Conservation (phyloP, 1,139 yeast genomes). For the Saccharomyces hybrid region DNA sequence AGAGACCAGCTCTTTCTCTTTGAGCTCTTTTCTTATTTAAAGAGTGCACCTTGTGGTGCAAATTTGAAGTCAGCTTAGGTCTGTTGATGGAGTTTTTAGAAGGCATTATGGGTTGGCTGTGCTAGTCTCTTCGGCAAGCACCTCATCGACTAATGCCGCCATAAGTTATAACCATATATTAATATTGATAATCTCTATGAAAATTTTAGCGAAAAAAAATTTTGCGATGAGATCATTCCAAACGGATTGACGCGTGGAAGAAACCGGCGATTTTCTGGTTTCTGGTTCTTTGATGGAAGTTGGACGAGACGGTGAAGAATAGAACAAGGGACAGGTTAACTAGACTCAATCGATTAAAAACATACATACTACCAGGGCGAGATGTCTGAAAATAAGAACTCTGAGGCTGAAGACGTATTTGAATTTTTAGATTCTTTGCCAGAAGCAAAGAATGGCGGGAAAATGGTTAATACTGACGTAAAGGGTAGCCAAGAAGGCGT, state of each 20-base stretch:
- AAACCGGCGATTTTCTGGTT: background rate
- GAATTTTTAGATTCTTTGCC: slow-evolving; percentile 88
- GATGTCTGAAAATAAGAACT: slow-evolving; percentile 15
- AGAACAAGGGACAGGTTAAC: background rate
- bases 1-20: slow-evolving; percentile 39
- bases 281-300: background rate
- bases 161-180: background rate
- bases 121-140: background rate
- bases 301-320: background rate
- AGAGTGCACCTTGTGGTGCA: slow-evolving; percentile 47
- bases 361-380: background rate
- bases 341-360: background rate
- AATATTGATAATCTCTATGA: background rate
- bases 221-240: slow-evolving; percentile 6
- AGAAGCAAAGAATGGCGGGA: slow-evolving; percentile 40
- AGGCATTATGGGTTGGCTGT: slow-evolving; percentile 45
- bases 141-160: background rate
- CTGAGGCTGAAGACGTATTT: slow-evolving; percentile 70
- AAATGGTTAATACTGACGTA: background rate
- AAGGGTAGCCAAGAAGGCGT: slow-evolving; percentile 14
- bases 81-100: slow-evolving; percentile 72
- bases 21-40: slow-evolving; percentile 51
- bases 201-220: background rate
- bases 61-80: slow-evolving; percentile 57
- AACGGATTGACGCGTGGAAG: background rate